These are phyloP conservation scores for Tetracladium maxilliforme DNA, from an alignment of 2,329 filamentous ascomycete genomes.

Conservation along the genomic window DNA sequence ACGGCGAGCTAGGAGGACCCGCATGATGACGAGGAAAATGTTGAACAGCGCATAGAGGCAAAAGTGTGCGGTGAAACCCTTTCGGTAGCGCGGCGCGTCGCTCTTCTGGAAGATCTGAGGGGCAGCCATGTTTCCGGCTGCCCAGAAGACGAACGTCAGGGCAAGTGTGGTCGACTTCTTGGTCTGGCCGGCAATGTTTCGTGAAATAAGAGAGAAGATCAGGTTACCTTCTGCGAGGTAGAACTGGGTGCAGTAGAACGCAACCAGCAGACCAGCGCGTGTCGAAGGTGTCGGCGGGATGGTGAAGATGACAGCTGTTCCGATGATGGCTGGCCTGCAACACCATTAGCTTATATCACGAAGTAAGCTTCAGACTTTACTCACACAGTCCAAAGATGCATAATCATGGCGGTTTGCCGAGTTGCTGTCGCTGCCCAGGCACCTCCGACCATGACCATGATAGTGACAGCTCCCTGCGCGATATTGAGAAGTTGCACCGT, in stretches of 20 bases:
- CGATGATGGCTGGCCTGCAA: constrained; percentile 8
- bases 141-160: constrained; percentile 42
- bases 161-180: constrained; percentile 41
- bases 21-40: constrained; percentile 10
- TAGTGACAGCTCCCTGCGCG: constrained; percentile 11
- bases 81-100: constrained; percentile 9
- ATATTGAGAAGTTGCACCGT: constrained; percentile 15
- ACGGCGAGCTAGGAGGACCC: constrained; percentile 10
- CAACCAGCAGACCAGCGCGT: constrained; percentile 11
- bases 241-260: constrained; percentile 14
- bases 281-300: constrained; percentile 8
- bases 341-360: constrained; percentile 1
- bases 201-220: constrained; percentile 34
- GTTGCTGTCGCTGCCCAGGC: constrained; percentile 9
- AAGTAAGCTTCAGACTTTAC: constrained; percentile 3
- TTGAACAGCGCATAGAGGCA: constrained; percentile 19
- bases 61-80: constrained; percentile 19
- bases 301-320: constrained; percentile 10
- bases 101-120: constrained; percentile 20
- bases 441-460: constrained; percentile 11
- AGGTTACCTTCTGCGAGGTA: constrained; percentile 8
- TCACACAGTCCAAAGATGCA: constrained; percentile 5
- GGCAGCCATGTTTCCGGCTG: constrained; percentile 36
- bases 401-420: constrained; percentile 9
- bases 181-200: constrained; percentile 44